These are phyloP conservation scores for Helicocarpus griseus DNA, from an alignment of 2,329 filamentous ascomycete genomes.

Conservation along the genomic window DNA sequence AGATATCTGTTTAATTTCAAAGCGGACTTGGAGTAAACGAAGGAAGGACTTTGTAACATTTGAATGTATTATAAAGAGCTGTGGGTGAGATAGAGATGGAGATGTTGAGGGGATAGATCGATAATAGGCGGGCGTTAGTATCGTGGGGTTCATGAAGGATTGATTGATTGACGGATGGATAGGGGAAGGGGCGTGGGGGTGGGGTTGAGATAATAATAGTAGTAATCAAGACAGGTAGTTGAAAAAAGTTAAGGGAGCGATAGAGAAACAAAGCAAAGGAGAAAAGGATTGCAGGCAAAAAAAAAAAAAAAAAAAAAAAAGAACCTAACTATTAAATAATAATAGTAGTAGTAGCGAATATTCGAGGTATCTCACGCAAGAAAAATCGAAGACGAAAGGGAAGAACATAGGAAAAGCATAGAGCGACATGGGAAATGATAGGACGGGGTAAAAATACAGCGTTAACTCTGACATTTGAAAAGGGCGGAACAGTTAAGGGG, in stretches of 20 bases:
- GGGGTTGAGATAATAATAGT: not conserved
- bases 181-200: not conserved
- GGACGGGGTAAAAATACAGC: no score
- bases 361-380: not conserved
- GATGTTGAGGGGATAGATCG: not conserved
- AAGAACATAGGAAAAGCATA: not conserved
- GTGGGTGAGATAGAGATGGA: not conserved
- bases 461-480: not conserved
- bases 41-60: no score
- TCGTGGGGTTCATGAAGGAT: not conserved
- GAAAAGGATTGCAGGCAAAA: not conserved
- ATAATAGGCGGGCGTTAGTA: not conserved
- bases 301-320: constrained; percentile 1
- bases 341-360: not conserved
- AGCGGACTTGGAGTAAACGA: no score
- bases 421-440: not conserved
- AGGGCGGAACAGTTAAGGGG: not conserved
- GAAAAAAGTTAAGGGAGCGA: not conserved
- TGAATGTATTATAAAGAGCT: no score
- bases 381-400: not conserved
- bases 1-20: no score
- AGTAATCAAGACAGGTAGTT: not conserved
- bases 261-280: constrained; percentile 3
- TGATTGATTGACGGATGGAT: not conserved
- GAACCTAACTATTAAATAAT: not conserved